These are phyloP conservation scores for Athelia psychrophila DNA, from an alignment of 1,284 basidiomycete genomes.

Conservation along the genomic window DNA sequence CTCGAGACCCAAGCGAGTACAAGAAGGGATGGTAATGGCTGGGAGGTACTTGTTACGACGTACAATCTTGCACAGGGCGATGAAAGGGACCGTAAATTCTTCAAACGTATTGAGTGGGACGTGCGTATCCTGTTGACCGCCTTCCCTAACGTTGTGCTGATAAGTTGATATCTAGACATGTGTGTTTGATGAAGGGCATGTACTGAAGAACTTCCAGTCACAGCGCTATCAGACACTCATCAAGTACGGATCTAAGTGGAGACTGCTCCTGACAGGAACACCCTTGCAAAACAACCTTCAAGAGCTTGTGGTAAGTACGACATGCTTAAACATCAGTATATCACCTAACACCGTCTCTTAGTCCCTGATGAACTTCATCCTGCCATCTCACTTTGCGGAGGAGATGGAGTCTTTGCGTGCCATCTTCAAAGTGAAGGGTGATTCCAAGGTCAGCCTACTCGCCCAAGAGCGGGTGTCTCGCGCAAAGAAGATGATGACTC, in stretches of 20 bases:
- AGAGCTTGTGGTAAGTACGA: conserved; percentile 83
- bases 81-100: conserved; percentile 87
- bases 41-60: conserved; percentile 95
- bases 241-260: conserved; percentile 85
- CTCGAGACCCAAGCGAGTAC: conserved; percentile 50
- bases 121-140: conserved; percentile 44
- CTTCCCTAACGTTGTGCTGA: conserved; percentile 3
- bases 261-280: conserved; percentile 92
- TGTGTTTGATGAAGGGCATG: conserved; percentile 94
- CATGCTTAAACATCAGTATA: not conserved
- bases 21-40: conserved; percentile 51
- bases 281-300: conserved; percentile 92
- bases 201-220: conserved; percentile 95
- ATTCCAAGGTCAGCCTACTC: conserved; percentile 82
- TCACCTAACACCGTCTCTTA: conserved; percentile 27
- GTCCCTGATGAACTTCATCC: conserved; percentile 98
- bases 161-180: conserved; percentile 56
- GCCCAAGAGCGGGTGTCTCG: conserved; percentile 89
- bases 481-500: conserved; percentile 99
- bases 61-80: conserved; percentile 93
- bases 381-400: conserved; percentile 86
- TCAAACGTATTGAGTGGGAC: conserved; percentile 90
- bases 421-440: conserved; percentile 96
- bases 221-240: conserved; percentile 92
- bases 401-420: conserved; percentile 79